Evolutionary conservation across 1,139 yeast genomes (phyloP), one percentile per base, ranked within the genome.

Genomic region (Suhomyces guaymorum): DNA sequence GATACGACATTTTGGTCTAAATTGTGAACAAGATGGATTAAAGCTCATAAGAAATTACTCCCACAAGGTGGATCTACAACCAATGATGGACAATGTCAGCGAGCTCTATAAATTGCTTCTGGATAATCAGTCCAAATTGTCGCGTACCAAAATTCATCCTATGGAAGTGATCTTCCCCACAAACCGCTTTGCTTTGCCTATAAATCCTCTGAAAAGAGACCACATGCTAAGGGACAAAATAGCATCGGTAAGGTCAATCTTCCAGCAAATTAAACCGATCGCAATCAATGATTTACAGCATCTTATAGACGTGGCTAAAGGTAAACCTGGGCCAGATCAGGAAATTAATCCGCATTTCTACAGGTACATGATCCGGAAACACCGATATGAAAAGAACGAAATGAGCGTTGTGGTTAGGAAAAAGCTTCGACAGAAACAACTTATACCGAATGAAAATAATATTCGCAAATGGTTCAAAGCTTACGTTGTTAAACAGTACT

Each of bases 141-240:
- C 59, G 18, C 58, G 51, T 7, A 28, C 52, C 4, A 57, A 66
- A 35, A 35, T 64, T 1, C 57, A 47, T 11, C 56, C 58, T 2
- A 46, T 68, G 17, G 73, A 67, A 33, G 68, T 61, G 6, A 23
- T 55, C 2, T 66, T 62, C 38, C 61, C 61, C 6, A 56, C 70
- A 2, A 57, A 57, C 24, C 47, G 60, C 22, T 54, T 51, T 32
- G 75, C 70, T 1, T 39, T 44, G 6, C 73, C 74, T 0, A 40
- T 58, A 2, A 61, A 61, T 35, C 57, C 59, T 5, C 43, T 48
- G 3, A 48, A 50, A 12, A 39, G 66, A 24, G 66, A 68, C 38
- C 49, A 47, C 17, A 38, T 54, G 18, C 44, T 67, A 15, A 46
- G 49, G 23, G 37, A 46, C n/a, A 55, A 57, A 26, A 43, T 70